Evolutionary conservation across 305 asterid genomes (phyloP).

Genomic region (Petunia hybrid): DNA sequence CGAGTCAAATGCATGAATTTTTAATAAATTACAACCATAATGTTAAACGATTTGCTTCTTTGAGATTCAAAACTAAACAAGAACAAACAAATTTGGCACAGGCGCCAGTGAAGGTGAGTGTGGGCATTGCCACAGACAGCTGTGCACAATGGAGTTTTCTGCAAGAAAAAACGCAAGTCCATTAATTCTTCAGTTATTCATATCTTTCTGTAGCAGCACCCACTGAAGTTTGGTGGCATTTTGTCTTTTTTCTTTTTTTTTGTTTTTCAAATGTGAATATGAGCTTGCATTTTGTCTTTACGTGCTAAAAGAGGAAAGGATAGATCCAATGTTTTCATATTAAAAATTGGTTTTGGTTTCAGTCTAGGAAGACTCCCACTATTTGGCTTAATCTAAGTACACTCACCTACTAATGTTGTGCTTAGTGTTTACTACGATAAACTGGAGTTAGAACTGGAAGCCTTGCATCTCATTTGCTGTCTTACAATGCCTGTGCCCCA

Average conservation of each 20-base stretch:
- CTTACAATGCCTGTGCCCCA: too few species aligned
- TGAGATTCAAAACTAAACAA: background rate
- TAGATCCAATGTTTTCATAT: background rate
- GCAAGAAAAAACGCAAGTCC: background rate
- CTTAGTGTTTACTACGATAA: background rate
- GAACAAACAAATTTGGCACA: background rate
- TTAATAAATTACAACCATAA: background rate
- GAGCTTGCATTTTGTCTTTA: slow-evolving; percentile 4
- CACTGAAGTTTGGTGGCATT: too few species aligned
- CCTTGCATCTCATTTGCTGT: too few species aligned
- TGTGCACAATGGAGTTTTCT: background rate
- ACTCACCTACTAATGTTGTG: background rate
- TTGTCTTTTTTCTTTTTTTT: too few species aligned
- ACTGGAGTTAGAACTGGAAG: too few species aligned
- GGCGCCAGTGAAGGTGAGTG: background rate
- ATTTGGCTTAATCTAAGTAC: background rate
- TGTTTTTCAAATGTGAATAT: background rate
- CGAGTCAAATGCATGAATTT: background rate
- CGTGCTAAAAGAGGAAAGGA: background rate
- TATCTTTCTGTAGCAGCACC: background rate
- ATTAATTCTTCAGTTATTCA: background rate
- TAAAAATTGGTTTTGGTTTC: background rate
- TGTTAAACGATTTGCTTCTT: background rate
- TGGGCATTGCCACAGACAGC: slow-evolving; percentile 21
- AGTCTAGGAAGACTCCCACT: background rate